Conservation (phyloP, 139 green algal genomes). For the Astrephomene gubernaculifera region DNA sequence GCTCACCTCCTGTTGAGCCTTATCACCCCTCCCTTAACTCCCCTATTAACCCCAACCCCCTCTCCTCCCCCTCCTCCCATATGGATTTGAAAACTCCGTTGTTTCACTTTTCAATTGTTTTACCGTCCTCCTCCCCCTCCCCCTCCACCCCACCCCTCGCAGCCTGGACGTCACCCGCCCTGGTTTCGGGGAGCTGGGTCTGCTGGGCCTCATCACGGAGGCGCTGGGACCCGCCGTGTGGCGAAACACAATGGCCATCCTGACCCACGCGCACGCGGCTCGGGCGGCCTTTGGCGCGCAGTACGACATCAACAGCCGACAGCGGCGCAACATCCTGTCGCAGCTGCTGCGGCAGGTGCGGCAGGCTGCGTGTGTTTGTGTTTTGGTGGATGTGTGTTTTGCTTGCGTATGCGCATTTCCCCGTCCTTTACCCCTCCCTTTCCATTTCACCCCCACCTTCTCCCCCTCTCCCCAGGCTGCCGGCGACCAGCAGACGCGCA, state of each 20-base stretch:
- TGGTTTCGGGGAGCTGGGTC: conserved; percentile 62
- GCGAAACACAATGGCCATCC: conserved; percentile 66
- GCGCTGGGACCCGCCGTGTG: conserved; percentile 62
- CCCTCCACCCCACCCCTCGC: too few relatives aligned
- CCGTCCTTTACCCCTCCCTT: background rate
- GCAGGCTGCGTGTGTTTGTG: background rate
- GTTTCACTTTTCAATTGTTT: too few relatives aligned
- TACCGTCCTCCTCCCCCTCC: too few relatives aligned
- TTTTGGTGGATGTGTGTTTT: background rate
- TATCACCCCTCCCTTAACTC: too few relatives aligned
- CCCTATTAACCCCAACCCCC: too few relatives aligned
- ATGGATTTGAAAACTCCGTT: too few relatives aligned
- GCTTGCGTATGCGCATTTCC: background rate
- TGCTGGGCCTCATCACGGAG: conserved; percentile 62
- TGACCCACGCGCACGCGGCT: conserved; percentile 67
- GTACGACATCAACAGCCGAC: conserved; percentile 57
- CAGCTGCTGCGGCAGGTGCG: conserved; percentile 60
- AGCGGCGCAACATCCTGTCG: conserved; percentile 60
- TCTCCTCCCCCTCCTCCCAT: too few relatives aligned
- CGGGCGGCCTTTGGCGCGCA: conserved; percentile 37
- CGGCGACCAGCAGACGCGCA: conserved; percentile 58
- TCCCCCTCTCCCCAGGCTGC: background rate
- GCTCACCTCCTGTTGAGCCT: too few relatives aligned
- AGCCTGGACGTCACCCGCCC: conserved; percentile 64
- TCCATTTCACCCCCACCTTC: background rate